Conservation (phyloP, 192 early-diverging fungal genomes). For the Allomyces arbusculus region DNA sequence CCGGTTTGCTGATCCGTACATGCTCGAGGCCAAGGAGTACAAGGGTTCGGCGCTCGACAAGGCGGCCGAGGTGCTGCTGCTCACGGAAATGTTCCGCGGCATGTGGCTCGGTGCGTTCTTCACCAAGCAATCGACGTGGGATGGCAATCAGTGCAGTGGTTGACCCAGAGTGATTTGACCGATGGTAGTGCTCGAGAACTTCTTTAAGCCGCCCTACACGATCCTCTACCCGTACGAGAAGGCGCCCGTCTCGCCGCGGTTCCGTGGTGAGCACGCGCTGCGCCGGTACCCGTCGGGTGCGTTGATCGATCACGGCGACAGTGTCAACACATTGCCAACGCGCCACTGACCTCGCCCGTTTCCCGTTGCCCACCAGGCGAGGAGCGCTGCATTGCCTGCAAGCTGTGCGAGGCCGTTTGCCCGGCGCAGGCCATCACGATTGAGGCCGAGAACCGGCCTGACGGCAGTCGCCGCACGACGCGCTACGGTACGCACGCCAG, state of each 20-base stretch:
- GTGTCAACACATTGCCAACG: background rate
- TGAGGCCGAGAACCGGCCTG: conserved; percentile 86
- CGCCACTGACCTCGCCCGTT: background rate
- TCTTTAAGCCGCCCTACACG: conserved; percentile 89
- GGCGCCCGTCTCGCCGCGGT: conserved; percentile 75
- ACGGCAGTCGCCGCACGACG: conserved; percentile 81
- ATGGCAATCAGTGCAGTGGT: too few species aligned
- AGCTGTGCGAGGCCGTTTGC: conserved; percentile 93
- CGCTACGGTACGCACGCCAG: conserved; percentile 39
- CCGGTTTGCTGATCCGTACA: background rate
- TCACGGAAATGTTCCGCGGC: conserved; percentile 78
- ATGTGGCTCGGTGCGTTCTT: conserved; percentile 42
- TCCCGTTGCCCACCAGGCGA: conserved; percentile 36
- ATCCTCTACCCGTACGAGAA: conserved; percentile 93
- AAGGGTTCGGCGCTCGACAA: conserved; percentile 16
- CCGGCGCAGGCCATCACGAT: conserved; percentile 97
- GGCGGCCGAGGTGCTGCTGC: conserved; percentile 56
- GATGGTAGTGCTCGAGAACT: conserved; percentile 54
- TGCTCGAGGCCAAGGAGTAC: background rate
- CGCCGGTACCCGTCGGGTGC: conserved; percentile 80
- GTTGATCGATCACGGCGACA: background rate
- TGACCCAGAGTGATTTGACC: too few species aligned
- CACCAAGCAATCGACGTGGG: too few species aligned
- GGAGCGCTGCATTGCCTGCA: conserved; percentile 97
- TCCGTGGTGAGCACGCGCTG: conserved; percentile 91